These are phyloP conservation scores for Cercospora zeae-maydis DNA, from an alignment of 2,329 filamentous ascomycete genomes.

Conservation along the genomic window DNA sequence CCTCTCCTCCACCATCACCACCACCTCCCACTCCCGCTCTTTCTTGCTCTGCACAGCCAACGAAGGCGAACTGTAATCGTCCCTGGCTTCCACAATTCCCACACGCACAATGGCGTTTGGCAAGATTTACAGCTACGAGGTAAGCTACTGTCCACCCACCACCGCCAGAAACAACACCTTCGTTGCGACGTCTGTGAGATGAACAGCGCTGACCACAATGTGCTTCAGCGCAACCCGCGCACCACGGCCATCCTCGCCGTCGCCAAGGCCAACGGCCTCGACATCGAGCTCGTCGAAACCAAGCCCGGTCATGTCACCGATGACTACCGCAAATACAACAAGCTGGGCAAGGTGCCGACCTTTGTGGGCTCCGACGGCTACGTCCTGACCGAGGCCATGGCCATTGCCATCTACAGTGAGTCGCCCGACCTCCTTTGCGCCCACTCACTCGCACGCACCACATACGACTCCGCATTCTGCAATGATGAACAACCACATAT, in stretches of 20 bases:
- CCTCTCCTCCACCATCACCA: slow-evolving; percentile 11
- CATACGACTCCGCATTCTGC: slow-evolving; percentile 21
- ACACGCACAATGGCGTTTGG: slow-evolving; percentile 61
- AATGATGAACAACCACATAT: slow-evolving; percentile 69
- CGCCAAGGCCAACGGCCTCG: slow-evolving; percentile 95
- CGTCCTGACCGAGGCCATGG: slow-evolving; percentile 81
- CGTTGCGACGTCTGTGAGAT: neutral
- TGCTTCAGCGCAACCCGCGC: slow-evolving; percentile 75
- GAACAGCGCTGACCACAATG: slow-evolving; percentile 6
- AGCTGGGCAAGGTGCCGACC: slow-evolving; percentile 85
- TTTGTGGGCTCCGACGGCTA: slow-evolving; percentile 93
- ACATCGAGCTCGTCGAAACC: slow-evolving; percentile 78
- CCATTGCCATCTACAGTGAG: slow-evolving; percentile 97
- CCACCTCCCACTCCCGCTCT: slow-evolving; percentile 5
- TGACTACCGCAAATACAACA: slow-evolving; percentile 83
- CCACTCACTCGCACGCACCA: neutral
- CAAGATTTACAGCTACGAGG: slow-evolving; percentile 87
- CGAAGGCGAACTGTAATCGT: slow-evolving; percentile 31
- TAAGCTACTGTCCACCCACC: slow-evolving; percentile 46
- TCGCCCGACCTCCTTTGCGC: slow-evolving; percentile 35
- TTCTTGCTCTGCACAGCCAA: slow-evolving; percentile 26
- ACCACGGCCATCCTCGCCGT: slow-evolving; percentile 84
- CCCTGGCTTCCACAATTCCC: slow-evolving; percentile 12
- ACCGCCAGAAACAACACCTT: slow-evolving; percentile 14
- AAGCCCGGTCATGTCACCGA: slow-evolving; percentile 62